These are phyloP conservation scores for Apiospora koreana DNA, from an alignment of 2,329 filamentous ascomycete genomes.

Conservation along the genomic window DNA sequence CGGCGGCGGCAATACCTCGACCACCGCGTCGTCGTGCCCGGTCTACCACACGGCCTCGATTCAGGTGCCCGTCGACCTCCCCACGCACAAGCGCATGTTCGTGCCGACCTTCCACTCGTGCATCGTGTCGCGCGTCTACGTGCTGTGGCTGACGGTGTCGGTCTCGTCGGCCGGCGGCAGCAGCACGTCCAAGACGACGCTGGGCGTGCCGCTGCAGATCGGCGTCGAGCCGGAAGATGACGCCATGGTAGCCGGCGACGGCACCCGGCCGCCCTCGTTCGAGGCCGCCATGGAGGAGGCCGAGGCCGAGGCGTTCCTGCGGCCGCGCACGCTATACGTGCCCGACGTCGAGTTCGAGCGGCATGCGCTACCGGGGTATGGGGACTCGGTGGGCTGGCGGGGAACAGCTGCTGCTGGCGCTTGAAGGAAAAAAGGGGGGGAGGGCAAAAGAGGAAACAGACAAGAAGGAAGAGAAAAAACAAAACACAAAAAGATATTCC, in stretches of 20 bases:
- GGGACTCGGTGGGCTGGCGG: slow-evolving; percentile 16
- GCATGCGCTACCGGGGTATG: slow-evolving; percentile 38
- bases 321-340: slow-evolving; percentile 40
- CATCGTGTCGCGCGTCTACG: slow-evolving; percentile 57
- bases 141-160: slow-evolving; percentile 46
- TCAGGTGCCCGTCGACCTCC: slow-evolving; percentile 50
- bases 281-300: slow-evolving; percentile 49
- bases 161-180: slow-evolving; percentile 40
- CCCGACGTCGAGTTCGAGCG: slow-evolving; percentile 33
- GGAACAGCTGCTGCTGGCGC: background rate
- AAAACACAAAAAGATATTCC: slow-evolving; percentile 14
- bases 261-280: slow-evolving; percentile 45
- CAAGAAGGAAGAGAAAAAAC: too few relatives aligned
- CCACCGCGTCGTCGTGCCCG: slow-evolving; percentile 21
- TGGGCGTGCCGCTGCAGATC: slow-evolving; percentile 53
- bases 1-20: slow-evolving; percentile 28
- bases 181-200: slow-evolving; percentile 38
- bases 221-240: slow-evolving; percentile 38
- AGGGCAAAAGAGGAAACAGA: background rate
- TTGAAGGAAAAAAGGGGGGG: background rate
- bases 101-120: slow-evolving; percentile 61
- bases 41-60: slow-evolving; percentile 44
- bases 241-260: slow-evolving; percentile 26
- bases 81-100: slow-evolving; percentile 49
- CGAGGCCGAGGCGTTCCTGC: slow-evolving; percentile 44